Base-by-base conservation (phyloP, 2,329 filamentous ascomycete genomes). In the Dothideomycetes sp. region DNA sequence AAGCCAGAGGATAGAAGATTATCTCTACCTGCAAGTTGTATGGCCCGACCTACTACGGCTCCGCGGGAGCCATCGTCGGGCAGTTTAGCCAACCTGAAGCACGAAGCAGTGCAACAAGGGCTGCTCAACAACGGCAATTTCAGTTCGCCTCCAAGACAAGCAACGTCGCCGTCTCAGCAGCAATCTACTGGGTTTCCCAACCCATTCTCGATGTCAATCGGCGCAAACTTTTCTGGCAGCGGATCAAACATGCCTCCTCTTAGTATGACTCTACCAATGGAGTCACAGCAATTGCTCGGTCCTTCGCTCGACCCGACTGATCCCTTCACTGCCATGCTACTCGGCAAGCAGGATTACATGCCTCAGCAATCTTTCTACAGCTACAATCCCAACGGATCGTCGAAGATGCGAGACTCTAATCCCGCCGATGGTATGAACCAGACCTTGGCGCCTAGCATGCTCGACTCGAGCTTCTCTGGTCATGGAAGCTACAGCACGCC, bases 201-300 rank as follows among this genome's bases (percentile, higher is more conserved):
- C 42, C 49, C 22, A 7, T 27, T 27, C 22, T 16, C 49, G 49
- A 32, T 46, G 41, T 33, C 54, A 51, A 15, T 46, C 29, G 49
- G 38, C 27, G 58, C 53, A 31, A 49, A 57, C 4, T 48, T 52
- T 17, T 46, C 42, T 17, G 50, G 52, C 7, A 55, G 56, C 38
- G 46, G 53, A n/a, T 32, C 59, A 16, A 53, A 52, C 42, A 52
- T 58, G 34, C 61, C 60, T 31, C 68, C 69, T 8, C 59, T 75
- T 39, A 68, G 66, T 2, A 64, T 66, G 31, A 59, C 64, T 3
- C 54, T 76, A 16, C 70, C 73, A 16, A 54, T 65, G 3, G 68
- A 76, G 47, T 62, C 69, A 2, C 71, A 75, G 51, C 68, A 71
- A 49, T 57, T 76, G 14, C 57, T 76, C 4, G 69, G 66, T 12